These are phyloP conservation scores for Rutidosis leptorrhynchoides DNA, from an alignment of 129 eudicot genomes.

Conservation along the genomic window DNA sequence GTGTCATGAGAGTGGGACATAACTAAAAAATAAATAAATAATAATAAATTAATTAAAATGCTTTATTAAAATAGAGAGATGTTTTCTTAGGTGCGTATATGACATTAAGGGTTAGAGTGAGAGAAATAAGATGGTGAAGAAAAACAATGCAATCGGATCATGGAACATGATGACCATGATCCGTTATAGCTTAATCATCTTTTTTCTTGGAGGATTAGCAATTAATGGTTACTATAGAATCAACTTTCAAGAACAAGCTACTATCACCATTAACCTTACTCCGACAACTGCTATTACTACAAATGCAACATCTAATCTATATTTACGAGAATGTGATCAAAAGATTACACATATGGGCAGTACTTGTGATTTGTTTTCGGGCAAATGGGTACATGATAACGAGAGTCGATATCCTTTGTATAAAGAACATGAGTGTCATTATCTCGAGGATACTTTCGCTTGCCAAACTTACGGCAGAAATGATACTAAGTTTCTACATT, in stretches of 20 bases:
- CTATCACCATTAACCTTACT: neutral
- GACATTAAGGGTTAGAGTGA: constrained; percentile 3
- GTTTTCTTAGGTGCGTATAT: neutral
- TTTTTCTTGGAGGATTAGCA: constrained; percentile 26
- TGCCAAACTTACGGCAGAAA: constrained; percentile 31
- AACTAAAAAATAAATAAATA: too few species aligned
- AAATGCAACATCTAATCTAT: neutral
- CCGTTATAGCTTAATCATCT: constrained; percentile 19
- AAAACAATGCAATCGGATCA: neutral
- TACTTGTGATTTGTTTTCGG: constrained; percentile 32
- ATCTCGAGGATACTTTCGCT: constrained; percentile 17
- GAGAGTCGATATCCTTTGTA: constrained; percentile 29
- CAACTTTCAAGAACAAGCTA: constrained; percentile 3
- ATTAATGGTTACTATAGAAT: constrained; percentile 15
- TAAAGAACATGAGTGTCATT: constrained; percentile 23
- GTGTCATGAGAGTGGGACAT: too few species aligned
- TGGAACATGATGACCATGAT: constrained; percentile 24
- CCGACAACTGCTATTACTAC: neutral
- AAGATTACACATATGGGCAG: constrained; percentile 4
- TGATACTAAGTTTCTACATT: constrained; percentile 28
- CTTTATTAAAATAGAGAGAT: neutral
- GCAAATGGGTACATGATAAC: constrained; percentile 31
- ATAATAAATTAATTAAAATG: too few species aligned
- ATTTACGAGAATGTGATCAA: constrained; percentile 15
- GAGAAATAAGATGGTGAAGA: constrained; percentile 23